phyloP scores from a whole-genome alignment of 306 rosid genomes.

The Lablab purpureus region DNA sequence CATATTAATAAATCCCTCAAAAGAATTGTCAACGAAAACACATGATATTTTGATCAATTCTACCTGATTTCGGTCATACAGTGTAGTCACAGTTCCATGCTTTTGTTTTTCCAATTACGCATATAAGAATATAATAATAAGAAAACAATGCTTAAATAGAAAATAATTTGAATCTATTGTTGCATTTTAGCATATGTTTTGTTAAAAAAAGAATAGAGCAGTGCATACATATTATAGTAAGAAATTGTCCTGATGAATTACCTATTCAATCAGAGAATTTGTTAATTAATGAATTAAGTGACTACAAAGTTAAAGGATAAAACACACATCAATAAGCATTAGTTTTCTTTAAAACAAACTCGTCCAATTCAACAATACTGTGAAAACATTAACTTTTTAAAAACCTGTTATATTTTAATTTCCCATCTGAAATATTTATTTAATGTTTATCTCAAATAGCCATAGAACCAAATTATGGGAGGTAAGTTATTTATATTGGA shows the following conservation, averaged over 20 bases:
- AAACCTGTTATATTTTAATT: too few species aligned
- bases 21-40: background rate
- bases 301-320: background rate
- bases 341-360: background rate
- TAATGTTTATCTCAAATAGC: background rate
- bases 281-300: background rate
- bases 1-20: background rate
- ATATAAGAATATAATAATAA: background rate
- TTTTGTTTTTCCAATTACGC: background rate
- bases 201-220: background rate
- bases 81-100: background rate
- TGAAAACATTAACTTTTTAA: background rate
- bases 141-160: background rate
- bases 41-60: background rate
- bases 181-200: background rate
- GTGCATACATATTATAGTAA: too few species aligned
- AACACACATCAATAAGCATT: background rate
- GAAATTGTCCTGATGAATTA: background rate
- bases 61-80: background rate
- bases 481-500: constrained; percentile 11
- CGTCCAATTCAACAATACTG: background rate
- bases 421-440: background rate
- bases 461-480: background rate
- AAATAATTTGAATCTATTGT: background rate
- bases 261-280: background rate